Conservation (phyloP, 768 basidiomycete genomes). For the Tulasnella sp. region DNA sequence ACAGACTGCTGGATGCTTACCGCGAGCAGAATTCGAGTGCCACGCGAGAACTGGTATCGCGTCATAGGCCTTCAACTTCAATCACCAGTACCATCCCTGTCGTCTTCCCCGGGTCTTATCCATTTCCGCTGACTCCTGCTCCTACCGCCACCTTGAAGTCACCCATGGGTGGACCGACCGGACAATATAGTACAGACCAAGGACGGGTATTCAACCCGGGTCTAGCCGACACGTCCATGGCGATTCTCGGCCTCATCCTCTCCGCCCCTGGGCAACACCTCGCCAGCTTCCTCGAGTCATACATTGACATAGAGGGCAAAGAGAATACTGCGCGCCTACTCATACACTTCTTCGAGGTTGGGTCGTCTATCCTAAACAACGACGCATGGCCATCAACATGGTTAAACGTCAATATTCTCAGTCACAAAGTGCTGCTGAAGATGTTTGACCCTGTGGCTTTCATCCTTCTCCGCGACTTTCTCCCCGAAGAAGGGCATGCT, state of each 20-base stretch:
- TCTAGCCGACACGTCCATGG: slow-evolving; percentile 75
- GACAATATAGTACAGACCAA: slow-evolving; percentile 34
- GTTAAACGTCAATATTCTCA: slow-evolving; percentile 83
- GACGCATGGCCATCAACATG: slow-evolving; percentile 84
- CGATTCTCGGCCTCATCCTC: slow-evolving; percentile 68
- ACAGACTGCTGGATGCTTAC: slow-evolving; percentile 77
- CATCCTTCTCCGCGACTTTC: slow-evolving; percentile 68
- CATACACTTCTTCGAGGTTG: slow-evolving; percentile 69
- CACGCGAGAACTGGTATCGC: slow-evolving; percentile 59
- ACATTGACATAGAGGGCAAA: slow-evolving; percentile 79
- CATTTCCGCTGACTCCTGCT: slow-evolving; percentile 69
- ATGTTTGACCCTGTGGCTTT: slow-evolving; percentile 73
- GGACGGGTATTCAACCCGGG: slow-evolving; percentile 56
- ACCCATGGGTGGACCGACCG: slow-evolving; percentile 33
- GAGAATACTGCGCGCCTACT: slow-evolving; percentile 64
- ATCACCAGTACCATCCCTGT: slow-evolving; percentile 51
- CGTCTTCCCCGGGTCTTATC: slow-evolving; percentile 89
- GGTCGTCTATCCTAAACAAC: slow-evolving; percentile 67
- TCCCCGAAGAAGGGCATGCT: slow-evolving; percentile 46
- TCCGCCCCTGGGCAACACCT: slow-evolving; percentile 72
- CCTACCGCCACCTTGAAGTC: slow-evolving; percentile 39
- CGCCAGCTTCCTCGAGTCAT: slow-evolving; percentile 63
- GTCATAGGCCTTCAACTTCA: slow-evolving; percentile 46
- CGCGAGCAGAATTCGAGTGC: slow-evolving; percentile 63
- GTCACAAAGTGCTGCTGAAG: slow-evolving; percentile 79